Conservation (phyloP, 345 rosid genomes). For the Corchorus olitorius region DNA sequence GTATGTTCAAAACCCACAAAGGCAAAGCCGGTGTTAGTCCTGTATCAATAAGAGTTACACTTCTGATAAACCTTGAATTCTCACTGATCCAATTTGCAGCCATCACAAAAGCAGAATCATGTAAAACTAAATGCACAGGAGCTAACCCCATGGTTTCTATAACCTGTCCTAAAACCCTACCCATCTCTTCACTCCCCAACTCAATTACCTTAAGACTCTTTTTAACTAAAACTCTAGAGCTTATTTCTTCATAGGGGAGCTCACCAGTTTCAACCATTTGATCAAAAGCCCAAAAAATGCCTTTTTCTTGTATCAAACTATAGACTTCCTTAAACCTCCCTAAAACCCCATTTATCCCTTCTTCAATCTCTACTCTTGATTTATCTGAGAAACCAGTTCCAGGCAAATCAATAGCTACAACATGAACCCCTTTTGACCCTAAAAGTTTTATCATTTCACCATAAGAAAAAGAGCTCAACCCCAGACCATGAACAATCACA, state of each 20-base stretch:
- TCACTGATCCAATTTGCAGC: conserved; percentile 72
- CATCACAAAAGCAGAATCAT: conserved; percentile 80
- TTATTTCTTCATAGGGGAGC: conserved; percentile 70
- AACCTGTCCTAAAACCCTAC: conserved; percentile 68
- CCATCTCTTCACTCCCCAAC: conserved; percentile 68
- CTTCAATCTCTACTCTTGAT: conserved; percentile 53
- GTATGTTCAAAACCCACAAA: conserved; percentile 54
- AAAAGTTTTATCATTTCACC: conserved; percentile 44
- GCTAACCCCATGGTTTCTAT: conserved; percentile 68
- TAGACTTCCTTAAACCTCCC: conserved; percentile 69
- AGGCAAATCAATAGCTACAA: conserved; percentile 82
- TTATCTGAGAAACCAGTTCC: conserved; percentile 95
- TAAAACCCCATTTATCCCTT: conserved; percentile 51
- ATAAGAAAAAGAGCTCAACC: conserved; percentile 77
- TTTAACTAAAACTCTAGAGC: conserved; percentile 37
- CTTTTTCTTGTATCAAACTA: conserved; percentile 77
- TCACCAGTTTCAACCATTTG: conserved; percentile 89
- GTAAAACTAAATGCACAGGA: conserved; percentile 87
- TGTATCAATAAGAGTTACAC: conserved; percentile 79
- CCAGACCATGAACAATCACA: conserved; percentile 74
- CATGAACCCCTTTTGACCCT: conserved; percentile 67
- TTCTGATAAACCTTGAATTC: conserved; percentile 54
- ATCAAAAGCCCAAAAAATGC: conserved; percentile 94
- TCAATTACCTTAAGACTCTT: conserved; percentile 57
- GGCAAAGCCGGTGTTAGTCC: conserved; percentile 72